Conservation (phyloP, 1,284 basidiomycete species). For the Naganishia sp. region DNA sequence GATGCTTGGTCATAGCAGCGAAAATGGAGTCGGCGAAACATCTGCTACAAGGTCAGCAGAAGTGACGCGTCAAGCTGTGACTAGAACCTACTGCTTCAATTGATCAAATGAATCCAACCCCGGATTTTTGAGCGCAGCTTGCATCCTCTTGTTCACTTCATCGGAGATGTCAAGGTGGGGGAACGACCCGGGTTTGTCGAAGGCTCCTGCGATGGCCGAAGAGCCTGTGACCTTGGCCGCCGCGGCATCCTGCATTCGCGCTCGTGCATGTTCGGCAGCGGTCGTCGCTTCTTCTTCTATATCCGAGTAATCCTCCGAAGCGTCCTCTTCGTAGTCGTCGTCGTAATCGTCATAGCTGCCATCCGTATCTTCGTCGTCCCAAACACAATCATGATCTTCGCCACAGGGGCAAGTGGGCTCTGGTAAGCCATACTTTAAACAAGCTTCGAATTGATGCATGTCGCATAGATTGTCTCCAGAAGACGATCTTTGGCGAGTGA, state of each 20-base stretch:
- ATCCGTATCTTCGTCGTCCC: conserved; percentile 20
- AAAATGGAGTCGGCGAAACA: conserved; percentile 24
- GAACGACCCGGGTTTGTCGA: not conserved
- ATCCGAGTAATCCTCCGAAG: conserved; percentile 24
- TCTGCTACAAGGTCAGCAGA: not conserved
- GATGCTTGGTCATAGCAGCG: conserved; percentile 25
- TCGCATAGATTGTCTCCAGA: conserved; percentile 19
- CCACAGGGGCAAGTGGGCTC: conserved; percentile 26
- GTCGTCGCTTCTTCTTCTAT: conserved; percentile 19
- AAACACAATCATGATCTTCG: conserved; percentile 20
- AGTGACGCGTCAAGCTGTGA: not conserved
- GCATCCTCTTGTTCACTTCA: conserved; percentile 15
- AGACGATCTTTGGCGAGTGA: conserved; percentile 12
- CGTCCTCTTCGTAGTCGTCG: conserved; percentile 19
- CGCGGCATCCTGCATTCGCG: not conserved
- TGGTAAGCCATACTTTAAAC: conserved; percentile 22
- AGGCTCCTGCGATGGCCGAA: not conserved
- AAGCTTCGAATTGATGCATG: conserved; percentile 29
- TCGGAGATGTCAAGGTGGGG: conserved; percentile 18
- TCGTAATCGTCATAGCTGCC: conserved; percentile 26
- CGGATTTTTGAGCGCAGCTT: conserved; percentile 16
- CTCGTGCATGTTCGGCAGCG: conserved; percentile 8
- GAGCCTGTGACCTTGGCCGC: not conserved
- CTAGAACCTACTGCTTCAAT: conserved; percentile 13
- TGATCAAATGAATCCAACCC: conserved; percentile 23